Evolutionary conservation across 1,284 basidiomycete genomes (phyloP), one percentile per base, ranked within the genome.

Genomic region (Ustilago hordei): DNA sequence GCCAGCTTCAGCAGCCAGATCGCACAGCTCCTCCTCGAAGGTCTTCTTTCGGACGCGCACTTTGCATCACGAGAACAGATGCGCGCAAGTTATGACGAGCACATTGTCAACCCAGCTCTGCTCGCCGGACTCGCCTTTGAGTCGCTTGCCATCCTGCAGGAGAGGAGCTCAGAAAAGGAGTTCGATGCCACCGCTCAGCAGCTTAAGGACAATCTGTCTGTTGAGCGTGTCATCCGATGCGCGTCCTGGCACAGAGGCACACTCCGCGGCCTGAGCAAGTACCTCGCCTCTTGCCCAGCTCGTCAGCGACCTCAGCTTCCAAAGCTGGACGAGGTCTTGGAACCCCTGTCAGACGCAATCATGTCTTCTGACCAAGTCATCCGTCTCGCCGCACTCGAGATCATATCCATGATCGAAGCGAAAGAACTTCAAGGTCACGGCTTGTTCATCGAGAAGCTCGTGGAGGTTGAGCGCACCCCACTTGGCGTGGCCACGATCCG

Each of bases 391-490:
- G 75, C 82, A 3, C 62, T 81, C 35, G 69, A 73, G 38, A 60
- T 84, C 9, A 64, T 85, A n/a, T 59, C 77, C 6, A 39, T 75
- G 8, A 58, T 74, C 52, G 75, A 78, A 19, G 45, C 48, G 7
- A 48, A 53, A 48, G 58, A 62, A 38, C 39, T 60, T 2, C 36
- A 45, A 36, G 59, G 35, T 15, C 50, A 19, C n/a, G 54, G 36
- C 11, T 50, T 48, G 3, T 64, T 78, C 55, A 48, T 78, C 34
- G 67, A 54, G 41, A 64, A 66, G 62, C 65, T 85, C 9, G 65
- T 72, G 32, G 81, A 82, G 31, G 75, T 83, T 12, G 84, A 85
- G 62, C 67, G 57, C 11, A 81, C 73, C 17, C 70, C 78, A 1
- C 55, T 86, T 9, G 57, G 64, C 11, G 83, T 84, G 7, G 67